Evolutionary conservation across 2,329 filamentous ascomycete genomes (phyloP).

Genomic region (Falciphora oryzae): DNA sequence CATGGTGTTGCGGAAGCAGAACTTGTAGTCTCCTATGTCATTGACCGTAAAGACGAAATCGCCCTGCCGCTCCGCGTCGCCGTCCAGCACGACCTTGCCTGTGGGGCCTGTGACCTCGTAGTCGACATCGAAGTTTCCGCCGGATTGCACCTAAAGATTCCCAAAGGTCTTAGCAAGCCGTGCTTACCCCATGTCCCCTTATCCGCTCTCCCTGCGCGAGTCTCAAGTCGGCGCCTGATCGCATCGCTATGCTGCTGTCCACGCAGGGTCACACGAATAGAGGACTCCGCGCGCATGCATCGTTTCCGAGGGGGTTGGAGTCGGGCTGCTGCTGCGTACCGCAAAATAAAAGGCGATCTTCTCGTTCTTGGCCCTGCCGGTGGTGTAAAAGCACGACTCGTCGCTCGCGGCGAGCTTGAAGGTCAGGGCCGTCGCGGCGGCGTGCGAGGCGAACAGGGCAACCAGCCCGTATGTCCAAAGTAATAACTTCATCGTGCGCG

Average conservation of each 20-base stretch:
- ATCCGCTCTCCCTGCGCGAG: background rate
- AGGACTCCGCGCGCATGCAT: background rate
- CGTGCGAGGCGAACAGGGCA: conserved; percentile 63
- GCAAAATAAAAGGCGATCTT: conserved; percentile 99
- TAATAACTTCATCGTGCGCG: conserved; percentile 57
- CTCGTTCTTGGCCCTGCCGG: conserved; percentile 68
- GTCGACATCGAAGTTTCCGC: conserved; percentile 95
- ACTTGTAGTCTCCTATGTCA: conserved; percentile 81
- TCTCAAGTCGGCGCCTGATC: background rate
- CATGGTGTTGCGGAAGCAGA: conserved; percentile 99
- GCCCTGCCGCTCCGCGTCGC: conserved; percentile 86
- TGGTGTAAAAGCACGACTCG: conserved; percentile 90
- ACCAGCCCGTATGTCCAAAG: conserved; percentile 61
- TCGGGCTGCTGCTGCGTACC: conserved; percentile 46
- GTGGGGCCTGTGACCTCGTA: conserved; percentile 81
- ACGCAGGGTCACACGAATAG: background rate
- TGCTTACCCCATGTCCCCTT: background rate
- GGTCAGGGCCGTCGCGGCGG: conserved; percentile 84
- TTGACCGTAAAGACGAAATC: conserved; percentile 97
- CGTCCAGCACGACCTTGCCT: conserved; percentile 75
- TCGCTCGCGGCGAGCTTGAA: conserved; percentile 89
- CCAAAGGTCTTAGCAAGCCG: background rate
- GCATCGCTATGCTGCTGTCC: background rate
- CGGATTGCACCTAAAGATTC: conserved; percentile 77
- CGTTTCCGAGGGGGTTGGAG: background rate